Base-by-base conservation (phyloP, 2,329 filamentous ascomycete species). In the Sarocladiaceae sp. region DNA sequence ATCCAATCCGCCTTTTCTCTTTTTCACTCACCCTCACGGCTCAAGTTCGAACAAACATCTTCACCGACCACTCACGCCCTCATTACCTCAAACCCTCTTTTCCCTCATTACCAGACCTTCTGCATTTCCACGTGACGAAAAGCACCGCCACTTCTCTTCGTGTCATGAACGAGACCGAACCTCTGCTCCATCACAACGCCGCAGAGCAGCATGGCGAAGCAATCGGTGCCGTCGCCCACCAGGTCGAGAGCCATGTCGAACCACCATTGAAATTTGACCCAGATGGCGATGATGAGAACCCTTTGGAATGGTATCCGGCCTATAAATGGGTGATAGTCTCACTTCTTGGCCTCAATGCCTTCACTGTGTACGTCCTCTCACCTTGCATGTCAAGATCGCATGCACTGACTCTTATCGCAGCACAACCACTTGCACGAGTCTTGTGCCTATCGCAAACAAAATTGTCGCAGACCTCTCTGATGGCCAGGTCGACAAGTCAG, bases 341-440 rank as follows among this genome's bases (percentile, higher is more conserved):
- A 15, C 54, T 80, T 27, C 62, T 80, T 21, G 70, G 72, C 16
- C 63, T 72, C 41, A 76, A 73, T 66, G 69, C 72, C 0, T 80
- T 79, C 48, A 76, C 72, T 1, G 74, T 79, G 73, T 78, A 66
- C 19, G 64, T 54, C 23, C 29, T 21, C 24, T n/a, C 6, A 6
- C 33, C 7, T n/a, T 18, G 9, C 5, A 10, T 20, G 3, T 13
- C 11, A 7, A 13, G 2, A 13, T 11, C 9, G 10, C 18, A 19
- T 18, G 16, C 11, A 16, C 16, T 40, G 18, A 27, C 18, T 21
- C 19, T 23, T 12, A 19, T 1, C 18, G 10, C 44, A 78, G 74
- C 3, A 78, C 75, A 3, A 76, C 79, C 50, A 78, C 73, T 6
- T 80, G 75, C 58, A 74, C 77, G 45, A 70, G 69, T 0, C 64